Conservation (phyloP, 129 eudicot genomes). For the Helianthus annuus region HanXRQr2.0-SUNRISE NC_035440.2:161949443-161949942, state of each 20-base stretch:
- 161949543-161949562: slow-evolving; percentile 96
- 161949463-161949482: slow-evolving; percentile 98
- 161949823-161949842: slow-evolving; percentile 93
- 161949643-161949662: slow-evolving; percentile 2
- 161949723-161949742: slow-evolving; percentile 98
- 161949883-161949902: slow-evolving; percentile 96
- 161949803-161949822: slow-evolving; percentile 75
- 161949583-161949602: neutral
- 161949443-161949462: slow-evolving; percentile 85
- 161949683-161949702: slow-evolving; percentile 30
- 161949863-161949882: slow-evolving; percentile 92
- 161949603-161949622: neutral
- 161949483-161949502: slow-evolving; percentile 99
- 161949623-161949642: slow-evolving; percentile 9
- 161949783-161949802: slow-evolving; percentile 93
- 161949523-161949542: slow-evolving; percentile 97
- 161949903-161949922: slow-evolving; percentile 51
- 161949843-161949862: slow-evolving; percentile 87
- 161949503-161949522: slow-evolving; percentile 87
- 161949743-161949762: slow-evolving; percentile 94
- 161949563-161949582: slow-evolving; percentile 98
- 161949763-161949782: slow-evolving; percentile 96
- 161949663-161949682: slow-evolving; percentile 15
- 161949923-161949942: slow-evolving; percentile 8
- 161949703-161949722: slow-evolving; percentile 98